Evolutionary conservation across 352 stramenopile species (phyloP), one percentile per base, ranked within the genome.

Genomic region (Pythium aquatile): DNA sequence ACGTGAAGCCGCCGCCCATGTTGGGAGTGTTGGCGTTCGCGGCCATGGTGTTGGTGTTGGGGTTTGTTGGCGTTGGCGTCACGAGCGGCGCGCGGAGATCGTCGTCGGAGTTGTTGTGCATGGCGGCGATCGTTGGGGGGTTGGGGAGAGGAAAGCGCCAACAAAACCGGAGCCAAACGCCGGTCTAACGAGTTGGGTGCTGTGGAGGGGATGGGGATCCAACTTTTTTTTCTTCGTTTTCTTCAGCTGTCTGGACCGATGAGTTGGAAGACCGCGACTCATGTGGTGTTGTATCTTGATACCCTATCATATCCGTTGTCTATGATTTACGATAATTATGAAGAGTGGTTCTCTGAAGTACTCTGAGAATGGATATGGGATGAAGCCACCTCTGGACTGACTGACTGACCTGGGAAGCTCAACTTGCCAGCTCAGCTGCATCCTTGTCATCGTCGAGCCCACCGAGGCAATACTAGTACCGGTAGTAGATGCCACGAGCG

Each of bases 1-100:
- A 72, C 48, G 65, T 72, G 55, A 77, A 62, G 63, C 55, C 62
- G 61, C 69, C 62, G 3, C 20, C 20, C 11, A 42, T 14, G 51
- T 29, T 7, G 51, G 28, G 2, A 7, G 17, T 42, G 32, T 26
- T 58, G 29, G 52, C n/a, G 46, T 37, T 55, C 28, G 40, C 20
- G 42, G 37, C 33, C 54, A 62, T 63, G 13, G 1, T 40, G 46
- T 51, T 52, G 61, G 17, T 24, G 49, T 14, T n/a, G 49, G 16
- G 11, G 16, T 16, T 30, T 10, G 35, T 58, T 44, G 60, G 26
- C 26, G 60, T 42, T 33, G 61, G 44, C 24, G 55, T 44, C 62
- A 68, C 62, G 37, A 68, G 62, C 33, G 62, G 62, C 46, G 40
- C 55, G 46, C 62, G 62, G 13, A 68, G 62, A 10, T 68, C 62